A percentile compares a stretch with the other conserved stretches of the same genome.
phyloP scores from a whole-genome alignment of 139 green algal species.

The Closterium sp. region DNA sequence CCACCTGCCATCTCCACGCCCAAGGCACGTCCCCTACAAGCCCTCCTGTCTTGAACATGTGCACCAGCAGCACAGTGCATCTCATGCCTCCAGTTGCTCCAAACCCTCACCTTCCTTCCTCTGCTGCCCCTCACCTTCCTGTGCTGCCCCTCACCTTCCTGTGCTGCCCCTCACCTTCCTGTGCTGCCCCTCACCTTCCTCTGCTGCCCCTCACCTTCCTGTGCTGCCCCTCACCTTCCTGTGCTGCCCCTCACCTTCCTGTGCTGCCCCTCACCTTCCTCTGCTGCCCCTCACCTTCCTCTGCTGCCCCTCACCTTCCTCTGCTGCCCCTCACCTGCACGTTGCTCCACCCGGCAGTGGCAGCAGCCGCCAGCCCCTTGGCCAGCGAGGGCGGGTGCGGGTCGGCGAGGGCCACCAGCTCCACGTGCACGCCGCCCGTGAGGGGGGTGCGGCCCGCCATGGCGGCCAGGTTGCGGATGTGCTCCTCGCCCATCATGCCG shows the following conservation, averaged over 20 bases:
- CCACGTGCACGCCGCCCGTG: not conserved
- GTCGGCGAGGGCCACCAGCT: conserved; percentile 21
- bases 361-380: not conserved
- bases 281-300: not conserved
- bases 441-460: not conserved
- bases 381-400: conserved; percentile 21
- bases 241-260: not conserved
- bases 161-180: not conserved
- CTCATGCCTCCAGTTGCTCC: too few species aligned
- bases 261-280: not conserved
- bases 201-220: not conserved
- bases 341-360: not conserved
- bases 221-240: too few species aligned
- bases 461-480: conserved; percentile 30
- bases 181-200: not conserved
- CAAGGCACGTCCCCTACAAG: too few species aligned
- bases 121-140: not conserved
- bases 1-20: not conserved
- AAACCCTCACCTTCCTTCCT: too few species aligned
- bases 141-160: not conserved
- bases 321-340: not conserved
- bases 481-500: conserved; percentile 45
- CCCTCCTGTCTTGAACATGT: too few species aligned
- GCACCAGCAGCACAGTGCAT: not conserved
- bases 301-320: not conserved